Evolutionary conservation across 495 filamentous ascomycete species (phyloP), one percentile per base, ranked within the genome.

Genomic region (Xylaria palmicola): DNA sequence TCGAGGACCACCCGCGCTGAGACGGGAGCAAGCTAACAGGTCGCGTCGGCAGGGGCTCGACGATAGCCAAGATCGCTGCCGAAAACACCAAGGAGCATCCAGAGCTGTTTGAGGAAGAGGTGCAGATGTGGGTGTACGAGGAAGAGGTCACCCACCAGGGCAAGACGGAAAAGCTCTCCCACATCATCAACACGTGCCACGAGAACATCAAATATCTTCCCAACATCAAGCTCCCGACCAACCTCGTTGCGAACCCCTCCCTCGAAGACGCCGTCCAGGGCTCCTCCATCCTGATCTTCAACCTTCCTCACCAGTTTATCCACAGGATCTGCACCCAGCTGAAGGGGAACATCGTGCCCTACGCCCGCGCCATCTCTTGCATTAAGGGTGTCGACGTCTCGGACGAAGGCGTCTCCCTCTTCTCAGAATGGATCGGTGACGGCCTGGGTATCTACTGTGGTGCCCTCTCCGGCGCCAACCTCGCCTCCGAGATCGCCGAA

Each of bases 201-300:
- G 95, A 99, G 79, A 99, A 99, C 72, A 81, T 96, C 76, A 99
- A 98, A 72, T 99, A 99, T 77, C 90, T 99, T 1, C 89, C 93
- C 37, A 82, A 82, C 58, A 89, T 99, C 69, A 66, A 80, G 37
- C 84, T 99, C n/a, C 95, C 95, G 0, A 65, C 76, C 51, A 98
- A 97, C 75, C 72, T 99, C 54, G 79, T 93, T 65, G 95, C 95
- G 59, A 96, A 95, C 74, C 91, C 95, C 22, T 92, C 91, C 6
- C 75, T 98, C 53, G 81, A 85, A 50, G 88, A 92, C 60, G 85
- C 93, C 5, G 93, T 93, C 65, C 84, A 86, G 69, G 87, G 88
- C 69, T 86, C 91, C 59, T 88, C 90, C 3, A 88, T 99, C 56
- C 85, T 99, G 40, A 82, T 99, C 66, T 99, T 99, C 83, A 97